phyloP scores from a whole-genome alignment of 257 asterid genomes.

The Lycium ferocissimum region DNA sequence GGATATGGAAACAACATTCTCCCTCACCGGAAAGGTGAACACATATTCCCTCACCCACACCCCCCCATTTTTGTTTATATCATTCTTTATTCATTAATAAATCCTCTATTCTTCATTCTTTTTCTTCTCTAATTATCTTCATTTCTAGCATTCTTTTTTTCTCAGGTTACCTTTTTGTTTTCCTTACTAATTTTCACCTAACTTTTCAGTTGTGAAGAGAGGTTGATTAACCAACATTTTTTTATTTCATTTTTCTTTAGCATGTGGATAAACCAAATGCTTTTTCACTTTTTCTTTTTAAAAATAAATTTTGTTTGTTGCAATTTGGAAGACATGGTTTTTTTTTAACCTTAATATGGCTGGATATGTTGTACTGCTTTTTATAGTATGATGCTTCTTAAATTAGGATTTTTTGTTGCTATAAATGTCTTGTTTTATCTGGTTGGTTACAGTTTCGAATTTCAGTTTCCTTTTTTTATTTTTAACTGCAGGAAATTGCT shows the following conservation, averaged over 20 bases:
- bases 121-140: too few species aligned
- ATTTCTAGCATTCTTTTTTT: not conserved
- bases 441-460: not conserved
- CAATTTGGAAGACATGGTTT: not conserved
- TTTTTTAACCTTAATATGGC: not conserved
- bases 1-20: slow-evolving; percentile 70
- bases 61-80: not conserved
- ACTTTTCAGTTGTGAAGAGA: not conserved
- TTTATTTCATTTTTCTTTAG: not conserved
- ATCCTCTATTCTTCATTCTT: not conserved
- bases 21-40: slow-evolving; percentile 83
- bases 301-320: not conserved
- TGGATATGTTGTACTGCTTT: not conserved
- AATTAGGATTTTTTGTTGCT: not conserved
- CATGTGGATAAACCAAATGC: slow-evolving; percentile 15
- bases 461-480: not conserved
- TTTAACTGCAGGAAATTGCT: slow-evolving; percentile 7
- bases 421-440: not conserved
- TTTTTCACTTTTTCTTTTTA: not conserved
- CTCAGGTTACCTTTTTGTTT: not conserved
- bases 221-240: not conserved
- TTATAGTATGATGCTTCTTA: not conserved
- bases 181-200: slow-evolving; percentile 15
- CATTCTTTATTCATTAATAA: not conserved
- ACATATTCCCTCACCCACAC: not conserved